Evolutionary conservation across 2,329 filamentous ascomycete species (phyloP).

Genomic region (Calonectria naviculata): DNA sequence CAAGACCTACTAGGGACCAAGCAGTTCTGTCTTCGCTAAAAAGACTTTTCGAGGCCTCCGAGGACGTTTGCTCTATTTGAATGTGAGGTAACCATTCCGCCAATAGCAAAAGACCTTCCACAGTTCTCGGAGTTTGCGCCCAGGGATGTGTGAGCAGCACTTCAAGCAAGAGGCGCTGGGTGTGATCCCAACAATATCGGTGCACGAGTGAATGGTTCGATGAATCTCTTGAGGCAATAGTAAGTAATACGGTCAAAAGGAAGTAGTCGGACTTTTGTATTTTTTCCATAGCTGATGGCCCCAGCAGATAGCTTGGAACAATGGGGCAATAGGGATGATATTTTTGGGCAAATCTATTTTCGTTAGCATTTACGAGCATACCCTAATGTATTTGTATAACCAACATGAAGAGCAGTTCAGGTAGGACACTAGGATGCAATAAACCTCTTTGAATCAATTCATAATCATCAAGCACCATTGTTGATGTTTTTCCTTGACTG

Average conservation of each 20-base stretch:
- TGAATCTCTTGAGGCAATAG: not conserved
- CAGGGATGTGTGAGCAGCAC: conserved; percentile 23
- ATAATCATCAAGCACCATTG: not conserved
- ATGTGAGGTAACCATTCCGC: conserved; percentile 29
- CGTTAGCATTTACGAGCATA: not conserved
- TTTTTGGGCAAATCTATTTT: not conserved
- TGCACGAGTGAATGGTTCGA: conserved; percentile 14
- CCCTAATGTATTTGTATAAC: not conserved
- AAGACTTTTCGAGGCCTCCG: conserved; percentile 14
- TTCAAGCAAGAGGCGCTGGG: conserved; percentile 19
- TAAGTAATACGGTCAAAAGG: not conserved
- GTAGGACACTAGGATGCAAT: not conserved
- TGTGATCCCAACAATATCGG: conserved; percentile 27
- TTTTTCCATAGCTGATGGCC: not conserved
- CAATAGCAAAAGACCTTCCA: conserved; percentile 22
- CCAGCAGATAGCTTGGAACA: not conserved
- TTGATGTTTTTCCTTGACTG: not conserved
- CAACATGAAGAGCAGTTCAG: not conserved
- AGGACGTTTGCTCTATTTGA: conserved; percentile 12
- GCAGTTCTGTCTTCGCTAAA: conserved; percentile 23
- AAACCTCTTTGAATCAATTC: not conserved
- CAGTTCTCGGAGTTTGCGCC: conserved; percentile 21
- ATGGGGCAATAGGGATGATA: conserved; percentile 2
- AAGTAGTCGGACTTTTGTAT: conserved; percentile 4
- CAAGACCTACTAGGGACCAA: conserved; percentile 28